A percentile compares a stretch with the other conserved stretches of the same genome.
Evolutionary conservation across 192 early-diverging fungal species (phyloP).

Genomic region (Coemansia guatemalensis): DNA sequence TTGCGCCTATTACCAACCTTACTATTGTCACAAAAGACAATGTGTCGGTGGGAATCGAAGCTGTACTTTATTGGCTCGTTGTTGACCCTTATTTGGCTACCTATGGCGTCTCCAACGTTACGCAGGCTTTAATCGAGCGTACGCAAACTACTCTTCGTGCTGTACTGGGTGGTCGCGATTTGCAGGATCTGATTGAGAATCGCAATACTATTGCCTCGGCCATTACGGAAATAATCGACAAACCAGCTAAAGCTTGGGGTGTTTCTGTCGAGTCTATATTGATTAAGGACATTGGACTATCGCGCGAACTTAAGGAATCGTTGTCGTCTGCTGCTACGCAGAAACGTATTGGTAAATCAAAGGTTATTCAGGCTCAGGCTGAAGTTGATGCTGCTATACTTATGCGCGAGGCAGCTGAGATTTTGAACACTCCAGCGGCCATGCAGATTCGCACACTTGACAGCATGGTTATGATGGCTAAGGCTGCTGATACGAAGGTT

Average conservation of each 20-base stretch:
- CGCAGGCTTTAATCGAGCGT: slow-evolving; percentile 77
- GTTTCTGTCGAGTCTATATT: slow-evolving; percentile 78
- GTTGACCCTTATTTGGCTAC: slow-evolving; percentile 76
- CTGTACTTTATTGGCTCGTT: slow-evolving; percentile 84
- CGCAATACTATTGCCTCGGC: slow-evolving; percentile 83
- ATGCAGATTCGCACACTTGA: slow-evolving; percentile 92
- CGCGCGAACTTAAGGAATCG: slow-evolving; percentile 74
- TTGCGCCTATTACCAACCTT: slow-evolving; percentile 64
- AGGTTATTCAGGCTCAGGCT: slow-evolving; percentile 87
- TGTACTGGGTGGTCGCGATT: slow-evolving; percentile 74
- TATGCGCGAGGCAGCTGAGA: slow-evolving; percentile 90
- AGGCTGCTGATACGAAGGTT: slow-evolving; percentile 68
- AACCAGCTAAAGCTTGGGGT: slow-evolving; percentile 75
- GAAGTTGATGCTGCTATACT: slow-evolving; percentile 86
- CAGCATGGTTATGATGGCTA: slow-evolving; percentile 77
- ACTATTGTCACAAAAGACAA: slow-evolving; percentile 91
- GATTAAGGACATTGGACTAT: slow-evolving; percentile 84
- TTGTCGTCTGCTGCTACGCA: slow-evolving; percentile 86
- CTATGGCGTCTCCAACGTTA: slow-evolving; percentile 82
- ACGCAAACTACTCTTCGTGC: slow-evolving; percentile 90
- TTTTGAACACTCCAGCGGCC: slow-evolving; percentile 78
- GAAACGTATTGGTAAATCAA: slow-evolving; percentile 85
- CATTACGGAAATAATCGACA: slow-evolving; percentile 80
- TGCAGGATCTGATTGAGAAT: slow-evolving; percentile 91
- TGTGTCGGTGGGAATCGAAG: slow-evolving; percentile 80